Evolutionary conservation across 176 grass and related monocot species (phyloP).

Genomic region (Urochloa ruziziensis): DNA sequence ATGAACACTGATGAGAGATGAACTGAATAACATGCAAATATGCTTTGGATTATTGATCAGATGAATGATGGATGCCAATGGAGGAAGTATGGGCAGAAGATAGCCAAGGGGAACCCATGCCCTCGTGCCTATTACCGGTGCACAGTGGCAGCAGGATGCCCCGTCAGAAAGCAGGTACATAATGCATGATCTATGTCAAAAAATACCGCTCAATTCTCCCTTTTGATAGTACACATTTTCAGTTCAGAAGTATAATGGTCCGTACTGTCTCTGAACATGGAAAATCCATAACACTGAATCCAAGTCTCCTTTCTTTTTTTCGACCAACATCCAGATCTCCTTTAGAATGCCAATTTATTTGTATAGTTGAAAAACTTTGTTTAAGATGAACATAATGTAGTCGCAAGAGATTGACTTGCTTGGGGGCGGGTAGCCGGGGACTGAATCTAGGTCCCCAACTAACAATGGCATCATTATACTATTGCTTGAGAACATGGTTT

Average conservation of each 20-base stretch:
- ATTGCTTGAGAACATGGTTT: neutral
- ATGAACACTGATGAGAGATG: neutral
- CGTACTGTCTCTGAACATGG: neutral
- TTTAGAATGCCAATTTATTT: neutral
- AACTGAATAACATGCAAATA: neutral
- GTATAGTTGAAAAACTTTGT: neutral
- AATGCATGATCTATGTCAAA: neutral
- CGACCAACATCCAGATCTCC: no score
- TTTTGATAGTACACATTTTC: neutral
- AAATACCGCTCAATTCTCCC: neutral
- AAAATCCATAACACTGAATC: neutral
- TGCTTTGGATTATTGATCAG: conserved; percentile 28
- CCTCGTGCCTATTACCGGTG: conserved; percentile 84
- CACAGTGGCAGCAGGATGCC: conserved; percentile 69
- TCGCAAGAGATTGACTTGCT: neutral
- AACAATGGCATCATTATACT: neutral
- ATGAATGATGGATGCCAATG: conserved; percentile 92
- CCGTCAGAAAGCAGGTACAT: conserved; percentile 87
- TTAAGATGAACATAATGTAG: neutral
- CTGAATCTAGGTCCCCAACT: conserved; percentile 17
- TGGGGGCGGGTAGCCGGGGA: neutral
- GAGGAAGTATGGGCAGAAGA: conserved; percentile 95
- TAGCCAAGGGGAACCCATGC: conserved; percentile 84
- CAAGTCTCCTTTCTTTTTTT: no score
- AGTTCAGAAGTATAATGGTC: neutral